phyloP scores from a whole-genome alignment of 352 stramenopile species.

The Globisporangium megalacanthum region DNA sequence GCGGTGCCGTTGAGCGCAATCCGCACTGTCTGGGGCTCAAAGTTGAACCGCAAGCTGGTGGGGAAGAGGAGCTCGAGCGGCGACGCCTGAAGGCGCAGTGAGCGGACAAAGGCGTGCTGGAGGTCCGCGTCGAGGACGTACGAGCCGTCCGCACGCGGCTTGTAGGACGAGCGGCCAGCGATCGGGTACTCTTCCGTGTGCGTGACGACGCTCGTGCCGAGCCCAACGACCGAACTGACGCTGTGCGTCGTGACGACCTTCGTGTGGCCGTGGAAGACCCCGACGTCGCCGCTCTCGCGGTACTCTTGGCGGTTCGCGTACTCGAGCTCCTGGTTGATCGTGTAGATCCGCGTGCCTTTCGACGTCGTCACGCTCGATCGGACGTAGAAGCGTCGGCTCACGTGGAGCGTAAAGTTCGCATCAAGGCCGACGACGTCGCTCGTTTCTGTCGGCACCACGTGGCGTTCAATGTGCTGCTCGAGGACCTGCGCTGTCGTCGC shows the following conservation, averaged over 20 bases:
- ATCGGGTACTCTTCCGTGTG: constrained; percentile 50
- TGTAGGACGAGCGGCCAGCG: constrained; percentile 39
- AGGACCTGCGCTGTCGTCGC: constrained; percentile 37
- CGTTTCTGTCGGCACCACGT: constrained; percentile 19
- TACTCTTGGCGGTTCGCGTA: constrained; percentile 55
- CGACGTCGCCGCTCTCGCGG: constrained; percentile 32
- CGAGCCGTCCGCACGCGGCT: constrained; percentile 20
- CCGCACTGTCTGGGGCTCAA: constrained; percentile 19
- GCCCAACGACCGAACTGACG: constrained; percentile 17
- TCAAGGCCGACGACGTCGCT: constrained; percentile 19
- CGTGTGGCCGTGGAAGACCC: constrained; percentile 38
- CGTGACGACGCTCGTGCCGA: constrained; percentile 14
- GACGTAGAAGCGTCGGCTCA: constrained; percentile 31
- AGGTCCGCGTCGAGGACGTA: constrained; percentile 43
- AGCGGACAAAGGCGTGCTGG: constrained; percentile 36
- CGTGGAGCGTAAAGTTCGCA: constrained; percentile 43
- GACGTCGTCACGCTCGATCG: constrained; percentile 53
- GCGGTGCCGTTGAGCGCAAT: constrained; percentile 25
- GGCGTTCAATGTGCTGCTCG: constrained; percentile 22
- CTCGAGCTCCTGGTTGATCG: constrained; percentile 33
- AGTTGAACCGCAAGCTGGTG: constrained; percentile 20
- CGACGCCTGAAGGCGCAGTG: constrained; percentile 10
- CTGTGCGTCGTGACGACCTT: constrained; percentile 29
- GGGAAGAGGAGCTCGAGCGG: constrained; percentile 14
- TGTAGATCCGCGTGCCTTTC: constrained; percentile 48